phyloP scores from a whole-genome alignment of 495 filamentous ascomycete species.

The Evansstolkia leycettana region DNA sequence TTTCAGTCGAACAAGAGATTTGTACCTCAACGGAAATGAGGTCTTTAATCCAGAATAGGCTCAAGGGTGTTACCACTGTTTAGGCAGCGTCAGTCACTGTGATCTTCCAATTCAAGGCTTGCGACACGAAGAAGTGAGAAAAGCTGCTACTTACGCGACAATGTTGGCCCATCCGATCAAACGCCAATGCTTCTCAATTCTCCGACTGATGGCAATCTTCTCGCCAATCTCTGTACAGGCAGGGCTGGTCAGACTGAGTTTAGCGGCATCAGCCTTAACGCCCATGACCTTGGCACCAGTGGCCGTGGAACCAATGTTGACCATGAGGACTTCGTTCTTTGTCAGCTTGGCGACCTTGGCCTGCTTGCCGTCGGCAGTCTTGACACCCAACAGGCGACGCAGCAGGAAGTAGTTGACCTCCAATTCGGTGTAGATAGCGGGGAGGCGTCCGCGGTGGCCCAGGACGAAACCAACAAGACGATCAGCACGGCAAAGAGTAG shows the following conservation, averaged over 20 bases:
- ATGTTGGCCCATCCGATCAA: constrained; percentile 97
- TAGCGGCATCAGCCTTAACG: constrained; percentile 94
- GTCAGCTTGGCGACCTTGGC: constrained; percentile 95
- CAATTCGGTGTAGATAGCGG: constrained; percentile 91
- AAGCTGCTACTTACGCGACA: constrained; percentile 43
- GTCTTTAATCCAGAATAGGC: constrained; percentile 37
- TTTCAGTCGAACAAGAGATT: constrained; percentile 5
- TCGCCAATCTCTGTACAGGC: constrained; percentile 91
- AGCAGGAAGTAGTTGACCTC: constrained; percentile 99
- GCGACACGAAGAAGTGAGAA: neutral
- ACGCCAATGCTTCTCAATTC: constrained; percentile 99
- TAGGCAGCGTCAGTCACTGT: constrained; percentile 11
- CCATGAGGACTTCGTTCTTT: constrained; percentile 97
- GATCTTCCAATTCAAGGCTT: neutral
- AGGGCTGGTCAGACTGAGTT: constrained; percentile 74
- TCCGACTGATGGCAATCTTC: constrained; percentile 90
- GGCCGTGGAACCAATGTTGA: constrained; percentile 95
- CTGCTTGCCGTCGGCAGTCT: constrained; percentile 96
- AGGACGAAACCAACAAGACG: constrained; percentile 97
- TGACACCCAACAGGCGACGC: constrained; percentile 85
- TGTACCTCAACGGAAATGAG: constrained; percentile 2
- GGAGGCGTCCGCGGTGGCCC: constrained; percentile 79
- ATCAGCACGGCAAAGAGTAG: constrained; percentile 94
- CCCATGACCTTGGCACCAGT: constrained; percentile 91
- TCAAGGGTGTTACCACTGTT: constrained; percentile 41